Evolutionary conservation across 257 asterid species (phyloP), one percentile per base, ranked within the genome.

Genomic region (Rauvolfia tetraphylla): DNA sequence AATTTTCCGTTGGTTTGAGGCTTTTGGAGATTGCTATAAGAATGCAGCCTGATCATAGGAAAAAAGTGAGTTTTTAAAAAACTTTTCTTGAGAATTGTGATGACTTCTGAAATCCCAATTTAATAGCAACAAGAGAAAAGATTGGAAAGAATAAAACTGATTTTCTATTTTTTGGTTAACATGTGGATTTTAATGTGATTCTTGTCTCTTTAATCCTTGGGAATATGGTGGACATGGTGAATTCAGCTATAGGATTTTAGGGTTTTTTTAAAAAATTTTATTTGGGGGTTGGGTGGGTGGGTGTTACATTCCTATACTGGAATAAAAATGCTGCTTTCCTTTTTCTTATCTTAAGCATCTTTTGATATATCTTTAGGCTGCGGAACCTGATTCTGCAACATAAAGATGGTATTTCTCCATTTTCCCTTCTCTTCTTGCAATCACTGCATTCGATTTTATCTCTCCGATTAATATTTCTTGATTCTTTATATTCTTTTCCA

Each of bases 11-110:
- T 67, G 23, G n/a, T 48, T 62, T 20, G 72, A 25, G 44, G 48
- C 23, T 81, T 66, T 46, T 42, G 68, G 54, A 76, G 48, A 71
- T 81, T 79, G 49, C 36, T 68, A 74, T 62, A 73, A 75, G 56
- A 83, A 89, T 90, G 97, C 97, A 88, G 93, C 86, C 92, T 62
- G 97, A 92, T 89, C 93, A 88, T 76, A 85, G 87, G 7, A 90
- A 92, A 84, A 94, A 92, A 86, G 97, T 92, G 84, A 89, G 97
- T 66, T 62, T 74, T 73, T 78, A 48, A 11, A 57, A 3, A 25
- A 66, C 1, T 5, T 12, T 54, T 34, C 20, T 36, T 36, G 14
- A 71, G 33, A 80, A 59, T 61, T 73, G 8, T 73, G 15, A 38
- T 56, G 7, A 39, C 36, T 38, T 20, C 27, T 17, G 48, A 61